Base-by-base conservation (phyloP, 805 yeast genomes). In the Candida ipomoeae region DNA sequence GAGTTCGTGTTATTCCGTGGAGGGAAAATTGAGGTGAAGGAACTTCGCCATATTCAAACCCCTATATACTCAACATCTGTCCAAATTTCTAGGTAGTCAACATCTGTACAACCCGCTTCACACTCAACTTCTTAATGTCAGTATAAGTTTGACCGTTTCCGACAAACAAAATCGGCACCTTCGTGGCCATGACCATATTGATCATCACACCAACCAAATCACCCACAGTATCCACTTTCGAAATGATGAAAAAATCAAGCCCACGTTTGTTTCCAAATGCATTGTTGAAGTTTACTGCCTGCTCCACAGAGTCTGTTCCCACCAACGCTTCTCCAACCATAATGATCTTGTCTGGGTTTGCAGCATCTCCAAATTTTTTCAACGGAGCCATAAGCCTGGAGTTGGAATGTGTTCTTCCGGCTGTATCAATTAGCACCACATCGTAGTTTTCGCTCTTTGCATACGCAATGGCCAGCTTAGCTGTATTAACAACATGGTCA, bases 311-410 rank as follows among this genome's bases (percentile, higher is more conserved):
- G 65, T 92, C 99, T 0, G 98, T 91, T 15, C 99, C 99, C 1
- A 92, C 98, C 36, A 92, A 74, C 0, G 99, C 99, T 68, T 92
- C 99, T 39, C 97, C 98, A 17, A 92, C 99, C 98, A 94, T 94
- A 63, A 92, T 91, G 61, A 92, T 92, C 66, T 89, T 92, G 69
- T 92, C 94, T 0, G 98, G 99, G 45, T 89, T 79, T 2, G 98
- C 98, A 45, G 95, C 91, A 61, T 87, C 89, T 15, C 97, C 98
- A 67, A 92, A 92, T 49, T 92, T 89, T 58, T 90, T 95, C 56
- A 92, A 72, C 6, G 97, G 96, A 0, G 97, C 92, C 99, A 92
- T 92, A 55, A 92, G 76, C 51, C 92, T 84, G 15, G 94, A 86
- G 66, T 94, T 97, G 58, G 92, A 89, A 64, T 94, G 99, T 49